phyloP scores from a whole-genome alignment of 805 yeast genomes.

The Metschnikowia cerradonensis region DNA sequence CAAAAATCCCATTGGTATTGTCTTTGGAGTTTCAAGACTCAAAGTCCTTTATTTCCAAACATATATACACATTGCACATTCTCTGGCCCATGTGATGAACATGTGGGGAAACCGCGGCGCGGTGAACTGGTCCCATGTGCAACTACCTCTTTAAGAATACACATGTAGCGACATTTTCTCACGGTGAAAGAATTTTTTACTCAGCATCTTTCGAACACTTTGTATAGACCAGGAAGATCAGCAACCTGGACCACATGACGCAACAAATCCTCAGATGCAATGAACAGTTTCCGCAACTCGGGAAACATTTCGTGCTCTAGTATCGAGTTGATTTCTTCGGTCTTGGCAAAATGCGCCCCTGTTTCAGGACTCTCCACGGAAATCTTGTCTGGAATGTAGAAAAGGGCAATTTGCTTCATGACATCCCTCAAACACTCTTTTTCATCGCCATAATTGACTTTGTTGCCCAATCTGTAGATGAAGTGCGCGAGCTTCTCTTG shows the following conservation, averaged over 20 bases:
- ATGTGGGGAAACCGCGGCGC: constrained; percentile 3
- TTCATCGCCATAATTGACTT: constrained; percentile 66
- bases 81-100: background rate
- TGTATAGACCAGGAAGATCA: constrained; percentile 83
- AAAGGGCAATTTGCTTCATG: constrained; percentile 61
- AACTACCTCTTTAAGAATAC: background rate
- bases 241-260: constrained; percentile 78
- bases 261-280: constrained; percentile 55
- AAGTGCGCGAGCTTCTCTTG: constrained; percentile 63
- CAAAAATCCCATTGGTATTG: background rate
- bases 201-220: constrained; percentile 87
- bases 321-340: constrained; percentile 22
- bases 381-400: constrained; percentile 63
- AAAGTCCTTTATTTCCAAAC: background rate
- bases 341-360: constrained; percentile 14
- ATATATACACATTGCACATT: background rate
- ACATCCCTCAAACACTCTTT: constrained; percentile 63
- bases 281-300: constrained; percentile 51
- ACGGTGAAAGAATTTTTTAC: background rate
- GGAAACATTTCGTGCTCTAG: constrained; percentile 68
- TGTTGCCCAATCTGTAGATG: constrained; percentile 54
- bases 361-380: constrained; percentile 8
- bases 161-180: background rate
- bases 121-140: background rate
- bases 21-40: background rate